Conservation (phyloP, 345 rosid genomes). For the Trapa bicornis region DNA sequence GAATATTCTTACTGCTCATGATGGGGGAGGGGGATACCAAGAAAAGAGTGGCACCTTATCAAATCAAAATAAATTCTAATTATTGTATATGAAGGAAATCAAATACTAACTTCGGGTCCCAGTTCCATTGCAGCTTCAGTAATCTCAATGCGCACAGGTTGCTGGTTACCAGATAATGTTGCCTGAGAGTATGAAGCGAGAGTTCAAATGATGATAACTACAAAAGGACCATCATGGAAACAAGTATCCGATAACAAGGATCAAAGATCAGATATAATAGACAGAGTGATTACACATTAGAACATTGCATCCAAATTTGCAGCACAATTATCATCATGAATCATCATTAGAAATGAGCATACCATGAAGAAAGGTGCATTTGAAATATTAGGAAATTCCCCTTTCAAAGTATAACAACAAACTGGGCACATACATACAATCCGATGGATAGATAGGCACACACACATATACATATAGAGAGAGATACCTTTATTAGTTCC, state of each 20-base stretch:
- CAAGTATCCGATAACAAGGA: background rate
- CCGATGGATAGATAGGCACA: background rate
- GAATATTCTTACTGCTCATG: too few relatives aligned
- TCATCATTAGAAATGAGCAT: background rate
- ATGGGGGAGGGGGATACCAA: too few relatives aligned
- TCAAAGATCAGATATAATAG: background rate
- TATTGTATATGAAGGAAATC: background rate
- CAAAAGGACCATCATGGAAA: too few relatives aligned
- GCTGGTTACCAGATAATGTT: conserved; percentile 82
- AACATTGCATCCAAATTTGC: background rate
- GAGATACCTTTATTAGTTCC: conserved; percentile 69
- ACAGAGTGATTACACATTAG: background rate
- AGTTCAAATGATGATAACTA: background rate
- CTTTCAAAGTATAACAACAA: too few relatives aligned
- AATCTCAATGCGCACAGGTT: conserved; percentile 79
- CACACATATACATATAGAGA: background rate
- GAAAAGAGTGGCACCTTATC: too few relatives aligned
- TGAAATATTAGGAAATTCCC: background rate
- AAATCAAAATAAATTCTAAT: too few relatives aligned
- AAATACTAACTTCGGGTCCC: conserved; percentile 59
- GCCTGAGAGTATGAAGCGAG: conserved; percentile 27
- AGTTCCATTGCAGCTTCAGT: conserved; percentile 95
- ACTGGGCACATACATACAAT: background rate
- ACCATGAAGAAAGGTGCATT: background rate
- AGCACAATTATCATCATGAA: background rate